Evolutionary conservation across 2,329 filamentous ascomycete genomes (phyloP).

Genomic region (Drechslerella coelobrocha): DNA sequence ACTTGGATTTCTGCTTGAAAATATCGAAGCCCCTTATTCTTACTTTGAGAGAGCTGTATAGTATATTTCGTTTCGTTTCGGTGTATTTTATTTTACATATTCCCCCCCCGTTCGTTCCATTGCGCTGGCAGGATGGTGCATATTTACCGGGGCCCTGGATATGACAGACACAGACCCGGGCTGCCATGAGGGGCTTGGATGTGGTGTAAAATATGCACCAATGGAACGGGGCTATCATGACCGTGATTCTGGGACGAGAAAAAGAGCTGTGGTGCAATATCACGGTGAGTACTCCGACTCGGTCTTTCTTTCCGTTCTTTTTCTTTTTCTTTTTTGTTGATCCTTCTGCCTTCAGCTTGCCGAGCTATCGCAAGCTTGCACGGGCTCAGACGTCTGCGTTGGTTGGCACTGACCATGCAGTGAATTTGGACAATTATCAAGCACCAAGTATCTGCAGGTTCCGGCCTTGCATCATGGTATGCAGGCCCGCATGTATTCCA

Average conservation of each 20-base stretch:
- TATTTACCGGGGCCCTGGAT: conserved; percentile 31
- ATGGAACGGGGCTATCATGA: conserved; percentile 39
- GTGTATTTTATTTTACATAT: no score
- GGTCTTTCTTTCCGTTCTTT: conserved; percentile 1
- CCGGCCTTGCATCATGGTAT: conserved; percentile 8
- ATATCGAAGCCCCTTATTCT: conserved; percentile 35
- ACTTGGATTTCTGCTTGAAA: conserved; percentile 21
- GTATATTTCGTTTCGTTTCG: background rate
- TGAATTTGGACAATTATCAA: conserved; percentile 17
- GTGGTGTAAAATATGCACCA: conserved; percentile 44
- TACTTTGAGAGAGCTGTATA: background rate
- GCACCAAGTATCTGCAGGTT: conserved; percentile 37
- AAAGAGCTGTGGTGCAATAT: conserved; percentile 27
- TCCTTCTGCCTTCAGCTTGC: background rate
- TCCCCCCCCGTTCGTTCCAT: no score
- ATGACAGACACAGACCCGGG: conserved; percentile 20
- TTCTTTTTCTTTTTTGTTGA: conserved; percentile 18
- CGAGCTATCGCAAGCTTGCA: background rate
- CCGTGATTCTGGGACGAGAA: conserved; percentile 48
- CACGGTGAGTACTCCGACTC: conserved; percentile 7
- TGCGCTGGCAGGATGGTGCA: no score
- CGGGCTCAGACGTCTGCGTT: background rate
- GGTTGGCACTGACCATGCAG: conserved; percentile 1
- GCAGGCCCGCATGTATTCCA: background rate
- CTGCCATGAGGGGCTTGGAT: conserved; percentile 16